Percentiles rank a stretch among this genome's conserved stretches.
phyloP scores from a whole-genome alignment of 306 rosid species.

The Cyclanthera cordifolia region DNA sequence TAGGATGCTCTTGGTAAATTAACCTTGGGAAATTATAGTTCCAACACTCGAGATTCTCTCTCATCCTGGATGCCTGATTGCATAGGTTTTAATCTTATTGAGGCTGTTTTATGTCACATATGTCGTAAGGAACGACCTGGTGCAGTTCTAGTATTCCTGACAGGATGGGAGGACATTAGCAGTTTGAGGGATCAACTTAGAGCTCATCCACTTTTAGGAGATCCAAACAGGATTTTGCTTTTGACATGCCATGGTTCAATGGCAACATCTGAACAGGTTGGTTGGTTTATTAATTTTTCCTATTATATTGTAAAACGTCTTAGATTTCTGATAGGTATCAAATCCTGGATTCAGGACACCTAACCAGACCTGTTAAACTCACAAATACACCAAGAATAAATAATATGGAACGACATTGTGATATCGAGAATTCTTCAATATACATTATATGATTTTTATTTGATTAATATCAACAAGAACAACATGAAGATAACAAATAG shows the following conservation, averaged over 20 bases:
- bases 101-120: conserved; percentile 89
- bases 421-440: too few relatives aligned
- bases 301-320: background rate
- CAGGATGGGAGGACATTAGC: conserved; percentile 98
- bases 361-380: too few relatives aligned
- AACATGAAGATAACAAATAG: too few relatives aligned
- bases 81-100: conserved; percentile 91
- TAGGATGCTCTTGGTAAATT: conserved; percentile 86
- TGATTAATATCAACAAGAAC: too few relatives aligned
- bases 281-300: conserved; percentile 17
- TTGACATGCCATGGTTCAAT: conserved; percentile 92
- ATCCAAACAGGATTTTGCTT: conserved; percentile 87
- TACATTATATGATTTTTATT: too few relatives aligned
- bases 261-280: conserved; percentile 94
- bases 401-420: too few relatives aligned
- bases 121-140: conserved; percentile 92
- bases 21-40: conserved; percentile 66
- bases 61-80: conserved; percentile 81
- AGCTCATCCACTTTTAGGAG: conserved; percentile 93
- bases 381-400: too few relatives aligned
- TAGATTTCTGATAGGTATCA: background rate
- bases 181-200: conserved; percentile 84
- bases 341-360: too few relatives aligned
- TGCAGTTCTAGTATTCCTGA: conserved; percentile 89
- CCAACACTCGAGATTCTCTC: conserved; percentile 70